Conservation (phyloP, 1,284 basidiomycete genomes). For the Fomitopsis palustris region DNA sequence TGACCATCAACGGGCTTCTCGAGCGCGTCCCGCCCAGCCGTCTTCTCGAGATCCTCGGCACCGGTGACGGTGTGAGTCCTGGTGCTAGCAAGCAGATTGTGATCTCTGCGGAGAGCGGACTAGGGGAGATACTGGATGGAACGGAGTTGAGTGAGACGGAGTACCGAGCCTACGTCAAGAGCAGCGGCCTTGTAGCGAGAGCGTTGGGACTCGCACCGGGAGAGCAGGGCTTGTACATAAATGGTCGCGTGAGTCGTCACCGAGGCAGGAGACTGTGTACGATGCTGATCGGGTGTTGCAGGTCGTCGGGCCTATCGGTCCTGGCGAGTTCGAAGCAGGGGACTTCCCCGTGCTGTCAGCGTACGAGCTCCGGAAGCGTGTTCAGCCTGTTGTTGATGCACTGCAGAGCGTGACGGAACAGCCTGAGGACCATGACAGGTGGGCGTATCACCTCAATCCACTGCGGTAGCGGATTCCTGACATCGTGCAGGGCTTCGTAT, state of each 20-base stretch:
- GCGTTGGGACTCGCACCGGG: constrained; percentile 57
- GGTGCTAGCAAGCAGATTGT: constrained; percentile 30
- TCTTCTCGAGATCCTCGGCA: constrained; percentile 38
- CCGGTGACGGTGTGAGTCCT: constrained; percentile 10
- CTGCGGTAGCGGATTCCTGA: background rate
- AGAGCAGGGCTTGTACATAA: constrained; percentile 64
- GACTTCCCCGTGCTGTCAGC: constrained; percentile 69
- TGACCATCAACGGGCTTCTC: constrained; percentile 38
- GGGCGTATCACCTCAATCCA: background rate
- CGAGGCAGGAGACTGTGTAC: background rate
- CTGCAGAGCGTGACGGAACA: constrained; percentile 50
- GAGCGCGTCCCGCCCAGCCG: constrained; percentile 34
- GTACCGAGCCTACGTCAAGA: constrained; percentile 40
- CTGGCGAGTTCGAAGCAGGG: constrained; percentile 51
- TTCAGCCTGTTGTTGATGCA: constrained; percentile 63
- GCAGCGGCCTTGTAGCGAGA: constrained; percentile 42
- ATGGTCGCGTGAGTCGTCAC: constrained; percentile 66
- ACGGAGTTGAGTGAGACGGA: constrained; percentile 29
- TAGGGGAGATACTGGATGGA: constrained; percentile 35
- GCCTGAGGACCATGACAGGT: constrained; percentile 22
- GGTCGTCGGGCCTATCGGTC: constrained; percentile 63
- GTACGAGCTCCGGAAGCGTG: constrained; percentile 73
- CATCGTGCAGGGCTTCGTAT: constrained; percentile 42
- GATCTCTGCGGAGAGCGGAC: constrained; percentile 31
- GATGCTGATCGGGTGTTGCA: constrained; percentile 24